phyloP scores from a whole-genome alignment of 345 rosid species.

The Rhodamnia rubescens region DNA sequence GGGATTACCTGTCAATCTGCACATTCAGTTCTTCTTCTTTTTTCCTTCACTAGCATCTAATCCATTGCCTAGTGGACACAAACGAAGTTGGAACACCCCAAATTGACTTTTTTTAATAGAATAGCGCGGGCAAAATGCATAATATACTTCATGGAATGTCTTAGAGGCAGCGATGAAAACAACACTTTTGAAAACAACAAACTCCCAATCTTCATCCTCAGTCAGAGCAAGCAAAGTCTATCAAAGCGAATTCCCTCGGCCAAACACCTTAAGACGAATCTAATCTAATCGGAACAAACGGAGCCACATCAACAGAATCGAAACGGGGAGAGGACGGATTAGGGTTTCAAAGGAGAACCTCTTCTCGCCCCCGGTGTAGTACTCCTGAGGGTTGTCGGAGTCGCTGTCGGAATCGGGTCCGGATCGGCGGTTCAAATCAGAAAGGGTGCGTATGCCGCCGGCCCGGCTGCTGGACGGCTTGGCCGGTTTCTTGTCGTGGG shows the following conservation, averaged over 20 bases:
- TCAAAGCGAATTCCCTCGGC: background rate
- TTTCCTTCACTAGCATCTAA: background rate
- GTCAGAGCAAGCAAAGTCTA: background rate
- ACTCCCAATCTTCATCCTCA: background rate
- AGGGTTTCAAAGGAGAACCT: slow-evolving; percentile 27
- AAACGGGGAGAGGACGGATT: background rate
- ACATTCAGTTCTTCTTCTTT: background rate
- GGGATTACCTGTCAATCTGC: background rate
- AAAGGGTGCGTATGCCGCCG: slow-evolving; percentile 68
- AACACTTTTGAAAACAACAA: background rate
- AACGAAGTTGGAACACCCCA: background rate
- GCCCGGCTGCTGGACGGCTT: slow-evolving; percentile 52
- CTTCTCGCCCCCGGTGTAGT: slow-evolving; percentile 93
- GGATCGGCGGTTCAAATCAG: slow-evolving; percentile 72
- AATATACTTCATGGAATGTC: background rate
- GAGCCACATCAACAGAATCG: background rate
- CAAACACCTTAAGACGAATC: background rate
- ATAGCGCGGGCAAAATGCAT: background rate
- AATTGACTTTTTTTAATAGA: background rate
- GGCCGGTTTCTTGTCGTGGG: slow-evolving; percentile 67
- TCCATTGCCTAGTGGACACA: background rate
- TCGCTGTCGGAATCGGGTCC: slow-evolving; percentile 79
- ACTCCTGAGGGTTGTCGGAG: slow-evolving; percentile 76
- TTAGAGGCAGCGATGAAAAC: background rate
- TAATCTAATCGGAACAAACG: background rate